Evolutionary conservation across 148 eudicot genomes (phyloP), one percentile per base, ranked within the genome.

Genomic region (Cornus suecica): DNA sequence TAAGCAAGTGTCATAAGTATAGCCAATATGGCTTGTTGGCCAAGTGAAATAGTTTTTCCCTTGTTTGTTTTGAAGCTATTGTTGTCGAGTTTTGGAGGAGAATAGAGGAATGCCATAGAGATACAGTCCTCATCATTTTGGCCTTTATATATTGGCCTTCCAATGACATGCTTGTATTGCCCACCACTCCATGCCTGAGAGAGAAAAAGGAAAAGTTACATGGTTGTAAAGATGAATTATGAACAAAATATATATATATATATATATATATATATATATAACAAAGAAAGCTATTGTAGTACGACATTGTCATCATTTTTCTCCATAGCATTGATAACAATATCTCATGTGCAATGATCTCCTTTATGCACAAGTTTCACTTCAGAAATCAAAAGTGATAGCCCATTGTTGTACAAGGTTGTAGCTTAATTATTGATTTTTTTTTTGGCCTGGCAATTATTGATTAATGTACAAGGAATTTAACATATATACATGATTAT

Each of bases 101-200:
- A 84, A 83, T 74, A 87, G 20, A 88, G 86, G 61, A 92, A 90
- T 63, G 89, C 87, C 92, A 90, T 82, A 25, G 97, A 90, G 26
- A 90, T 84, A 29, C 77, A 72, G 60, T 83, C 81, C 65, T 71
- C 76, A 52, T 80, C 72, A 58, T 24, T 69, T 66, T 79, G 76
- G 26, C 42, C 74, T 82, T 82, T 83, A 63, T 87, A 92, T 32
- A 92, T 84, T 76, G 97, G 92, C 75, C 86, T 90, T 30, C 94
- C 97, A 66, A 92, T 90, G 73, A 90, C 92, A 68, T 88, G 92
- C 77, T 90, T 92, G 80, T 86, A 90, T 58, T 65, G 76, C 30
- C 94, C 91, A 31, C 77, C 84, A 78, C 88, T 87, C 94, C 97
- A 86, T 20, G 69, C 83, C 97, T 92, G 84, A 26, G 16, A 66